Percentiles rank a stretch among this genome's conserved stretches.
Conservation (phyloP, 2,329 filamentous ascomycete genomes). For the Pyrenophora tritici-repentis region DNA sequence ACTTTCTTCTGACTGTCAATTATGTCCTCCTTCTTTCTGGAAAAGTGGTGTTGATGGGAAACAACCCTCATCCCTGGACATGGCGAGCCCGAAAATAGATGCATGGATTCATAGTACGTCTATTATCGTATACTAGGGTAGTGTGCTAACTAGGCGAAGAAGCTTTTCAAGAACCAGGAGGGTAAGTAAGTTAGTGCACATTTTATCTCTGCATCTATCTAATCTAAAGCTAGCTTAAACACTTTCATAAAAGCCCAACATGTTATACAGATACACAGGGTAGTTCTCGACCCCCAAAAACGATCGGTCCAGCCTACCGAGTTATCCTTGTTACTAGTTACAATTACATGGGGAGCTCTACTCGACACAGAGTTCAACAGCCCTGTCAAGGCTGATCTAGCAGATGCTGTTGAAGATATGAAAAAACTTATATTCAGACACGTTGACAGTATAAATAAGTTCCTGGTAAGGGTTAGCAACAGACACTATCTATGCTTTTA, state of each 20-base stretch:
- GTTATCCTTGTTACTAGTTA: not conserved
- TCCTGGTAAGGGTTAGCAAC: not conserved
- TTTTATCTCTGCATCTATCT: not conserved
- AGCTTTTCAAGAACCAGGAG: not conserved
- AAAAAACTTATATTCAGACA: not conserved
- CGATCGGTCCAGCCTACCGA: not conserved
- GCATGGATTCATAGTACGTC: not conserved
- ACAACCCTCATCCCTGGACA: not conserved
- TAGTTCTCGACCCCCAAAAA: not conserved
- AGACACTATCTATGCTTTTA: no score
- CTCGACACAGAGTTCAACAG: not conserved
- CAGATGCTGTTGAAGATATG: not conserved
- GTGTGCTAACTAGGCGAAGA: not conserved
- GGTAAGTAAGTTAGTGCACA: not conserved
- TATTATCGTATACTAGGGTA: no score
- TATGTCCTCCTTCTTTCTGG: not conserved
- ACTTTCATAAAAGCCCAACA: not conserved
- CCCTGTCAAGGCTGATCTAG: not conserved
- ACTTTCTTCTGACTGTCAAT: not conserved
- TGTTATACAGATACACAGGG: not conserved
- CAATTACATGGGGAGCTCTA: constrained; percentile 1
- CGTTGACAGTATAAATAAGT: not conserved
- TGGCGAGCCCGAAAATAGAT: not conserved
- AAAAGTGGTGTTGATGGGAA: not conserved
- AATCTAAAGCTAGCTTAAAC: not conserved